phyloP scores from a whole-genome alignment of 192 early-diverging fungal genomes.

The Gaertneriomyces semiglobifer region DNA sequence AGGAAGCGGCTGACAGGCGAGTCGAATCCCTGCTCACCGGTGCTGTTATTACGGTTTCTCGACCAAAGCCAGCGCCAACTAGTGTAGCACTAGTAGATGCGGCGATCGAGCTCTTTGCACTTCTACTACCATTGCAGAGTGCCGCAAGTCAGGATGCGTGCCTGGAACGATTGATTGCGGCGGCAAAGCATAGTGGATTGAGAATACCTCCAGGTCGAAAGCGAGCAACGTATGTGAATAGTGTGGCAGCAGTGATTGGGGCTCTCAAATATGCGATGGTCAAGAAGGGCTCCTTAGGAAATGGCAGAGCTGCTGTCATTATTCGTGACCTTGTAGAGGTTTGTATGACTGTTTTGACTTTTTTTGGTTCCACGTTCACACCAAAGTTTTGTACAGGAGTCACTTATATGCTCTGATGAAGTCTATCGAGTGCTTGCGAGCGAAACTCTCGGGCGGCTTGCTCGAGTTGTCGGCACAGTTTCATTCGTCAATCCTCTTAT shows the following conservation, averaged over 20 bases:
- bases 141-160: constrained; percentile 69
- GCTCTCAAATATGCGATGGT: constrained; percentile 62
- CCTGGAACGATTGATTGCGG: constrained; percentile 71
- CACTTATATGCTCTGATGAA: constrained; percentile 65
- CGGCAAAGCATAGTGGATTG: constrained; percentile 46
- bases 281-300: constrained; percentile 47
- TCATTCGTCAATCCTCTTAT: constrained; percentile 68
- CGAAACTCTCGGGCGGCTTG: constrained; percentile 77
- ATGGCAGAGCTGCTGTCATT: constrained; percentile 28
- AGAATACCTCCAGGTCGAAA: constrained; percentile 70
- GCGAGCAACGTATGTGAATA: constrained; percentile 75
- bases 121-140: constrained; percentile 65
- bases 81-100: constrained; percentile 67
- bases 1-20: neutral
- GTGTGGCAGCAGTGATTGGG: constrained; percentile 67
- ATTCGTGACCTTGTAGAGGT: constrained; percentile 48
- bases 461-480: constrained; percentile 61
- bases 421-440: constrained; percentile 72
- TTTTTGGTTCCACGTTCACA: constrained; percentile 11
- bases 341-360: constrained; percentile 1
- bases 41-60: neutral
- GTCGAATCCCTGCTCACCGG: constrained; percentile 6
- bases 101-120: constrained; percentile 73
- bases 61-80: constrained; percentile 29
- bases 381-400: constrained; percentile 47